phyloP scores from a whole-genome alignment of 2,329 filamentous ascomycete species.

The Trichophyton benhamiae region DNA sequence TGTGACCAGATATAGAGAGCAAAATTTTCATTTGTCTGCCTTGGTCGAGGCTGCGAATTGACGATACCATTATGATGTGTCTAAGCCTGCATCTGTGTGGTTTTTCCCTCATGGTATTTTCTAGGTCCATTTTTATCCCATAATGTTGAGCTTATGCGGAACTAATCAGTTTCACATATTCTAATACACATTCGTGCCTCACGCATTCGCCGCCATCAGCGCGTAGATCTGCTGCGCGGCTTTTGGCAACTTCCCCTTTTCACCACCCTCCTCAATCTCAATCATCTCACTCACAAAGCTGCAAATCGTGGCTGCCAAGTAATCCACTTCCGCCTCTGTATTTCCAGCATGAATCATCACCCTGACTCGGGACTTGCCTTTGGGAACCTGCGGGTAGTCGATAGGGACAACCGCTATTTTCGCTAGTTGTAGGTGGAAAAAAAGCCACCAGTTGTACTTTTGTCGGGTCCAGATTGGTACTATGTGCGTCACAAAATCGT shows the following conservation, averaged over 20 bases:
- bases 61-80: too few relatives aligned
- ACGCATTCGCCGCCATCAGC: constrained; percentile 14
- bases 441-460: constrained; percentile 12
- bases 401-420: constrained; percentile 53
- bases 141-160: too few relatives aligned
- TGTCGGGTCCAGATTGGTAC: constrained; percentile 31
- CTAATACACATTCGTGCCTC: too few relatives aligned
- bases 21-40: too few relatives aligned
- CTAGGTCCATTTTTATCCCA: too few relatives aligned
- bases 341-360: constrained; percentile 58
- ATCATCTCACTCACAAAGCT: neutral
- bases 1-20: too few relatives aligned
- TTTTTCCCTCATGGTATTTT: too few relatives aligned
- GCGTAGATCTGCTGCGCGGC: constrained; percentile 39
- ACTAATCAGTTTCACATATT: too few relatives aligned
- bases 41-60: too few relatives aligned
- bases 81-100: too few relatives aligned
- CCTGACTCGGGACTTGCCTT: constrained; percentile 49
- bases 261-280: neutral
- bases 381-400: constrained; percentile 54
- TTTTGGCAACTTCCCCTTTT: neutral
- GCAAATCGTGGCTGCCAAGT: constrained; percentile 22
- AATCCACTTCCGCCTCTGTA: constrained; percentile 44
- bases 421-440: constrained; percentile 20
- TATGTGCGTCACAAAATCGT: constrained; percentile 33